Base-by-base conservation (phyloP, 345 rosid species). In the Acer saccharum region DNA sequence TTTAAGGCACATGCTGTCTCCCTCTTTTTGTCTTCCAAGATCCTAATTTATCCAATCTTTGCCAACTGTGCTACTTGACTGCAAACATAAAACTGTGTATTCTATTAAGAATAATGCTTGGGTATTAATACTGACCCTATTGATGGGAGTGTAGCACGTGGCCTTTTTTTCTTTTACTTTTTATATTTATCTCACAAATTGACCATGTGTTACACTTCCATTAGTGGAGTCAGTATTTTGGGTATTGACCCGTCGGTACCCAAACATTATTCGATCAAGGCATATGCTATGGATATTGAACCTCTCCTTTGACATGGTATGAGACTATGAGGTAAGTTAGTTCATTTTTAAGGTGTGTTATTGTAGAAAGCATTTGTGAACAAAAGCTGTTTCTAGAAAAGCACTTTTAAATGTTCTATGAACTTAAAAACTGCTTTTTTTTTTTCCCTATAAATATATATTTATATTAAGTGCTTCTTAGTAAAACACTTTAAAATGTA, bases 1-100 rank as follows among this genome's bases (percentile, higher is more conserved):
- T 63, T 73, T 16, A 16, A 35, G 46, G 46, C 77, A 64, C 68
- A 48, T 74, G 77, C 62, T 6, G 1, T 48, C 62, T 73, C 39
- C 18, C 21, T 27, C 21, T 23, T 39, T n/a, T 16, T 21, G 44
- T 27, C 20, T 43, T 25, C 9, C 20, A 25, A 43, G 27, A 62
- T 25, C 48, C 50, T 20, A 44, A 46, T 27, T 74, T 21, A 10
- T 44, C 67, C 4, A 54, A 29, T 11, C 64, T 18, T 18, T 48
- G 8, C 18, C 10, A 16, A 35, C 12, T 62, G 2, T 43, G 3
- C 63, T 21, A 25, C 44, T 54, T 17, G 14, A 27, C 46, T 46
- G 50, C 13, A 10, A 18, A 60, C 64, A 60, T 20, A n/a, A 20
- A 20, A 60, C 64, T 60, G 23, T 60, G 64, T 60, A 60, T 21